Percentiles rank a stretch among this genome's conserved stretches.
Evolutionary conservation across 1,139 yeast species (phyloP).

Genomic region (Kodamaea plutei): DNA sequence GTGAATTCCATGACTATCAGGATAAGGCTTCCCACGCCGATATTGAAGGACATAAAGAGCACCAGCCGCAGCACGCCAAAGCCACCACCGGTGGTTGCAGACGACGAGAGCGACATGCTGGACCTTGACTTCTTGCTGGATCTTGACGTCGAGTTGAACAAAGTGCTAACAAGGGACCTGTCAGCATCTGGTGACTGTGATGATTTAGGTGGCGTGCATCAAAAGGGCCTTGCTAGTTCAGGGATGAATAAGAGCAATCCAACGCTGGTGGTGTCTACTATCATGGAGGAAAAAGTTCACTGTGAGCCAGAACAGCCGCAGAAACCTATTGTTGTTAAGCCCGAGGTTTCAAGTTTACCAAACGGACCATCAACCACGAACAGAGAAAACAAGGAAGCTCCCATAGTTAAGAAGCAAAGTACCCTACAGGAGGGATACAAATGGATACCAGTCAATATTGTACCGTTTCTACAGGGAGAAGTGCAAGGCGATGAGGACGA

Average conservation of each 20-base stretch:
- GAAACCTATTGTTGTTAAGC: too few relatives aligned
- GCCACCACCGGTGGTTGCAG: too few relatives aligned
- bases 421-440: slow-evolving; percentile 9
- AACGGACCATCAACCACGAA: too few relatives aligned
- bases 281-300: too few relatives aligned
- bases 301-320: too few relatives aligned
- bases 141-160: slow-evolving; percentile 12
- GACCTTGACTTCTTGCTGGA: slow-evolving; percentile 10
- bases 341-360: too few relatives aligned
- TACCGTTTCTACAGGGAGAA: slow-evolving; percentile 15
- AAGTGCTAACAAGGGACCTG: slow-evolving; percentile 6
- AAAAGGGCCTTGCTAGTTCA: too few relatives aligned
- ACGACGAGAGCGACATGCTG: slow-evolving; percentile 4
- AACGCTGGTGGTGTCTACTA: too few relatives aligned
- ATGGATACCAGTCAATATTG: slow-evolving; percentile 14
- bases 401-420: too few relatives aligned
- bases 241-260: too few relatives aligned
- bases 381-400: neutral
- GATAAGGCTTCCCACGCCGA: slow-evolving; percentile 9
- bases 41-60: slow-evolving; percentile 6
- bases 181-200: slow-evolving; percentile 1
- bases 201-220: too few relatives aligned
- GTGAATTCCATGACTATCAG: slow-evolving; percentile 7
- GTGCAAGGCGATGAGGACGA: slow-evolving; percentile 11
- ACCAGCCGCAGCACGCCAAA: too few relatives aligned